These are phyloP conservation scores for Euphorbia tirucalli DNA, from an alignment of 345 rosid genomes.

Conservation along the genomic window DNA sequence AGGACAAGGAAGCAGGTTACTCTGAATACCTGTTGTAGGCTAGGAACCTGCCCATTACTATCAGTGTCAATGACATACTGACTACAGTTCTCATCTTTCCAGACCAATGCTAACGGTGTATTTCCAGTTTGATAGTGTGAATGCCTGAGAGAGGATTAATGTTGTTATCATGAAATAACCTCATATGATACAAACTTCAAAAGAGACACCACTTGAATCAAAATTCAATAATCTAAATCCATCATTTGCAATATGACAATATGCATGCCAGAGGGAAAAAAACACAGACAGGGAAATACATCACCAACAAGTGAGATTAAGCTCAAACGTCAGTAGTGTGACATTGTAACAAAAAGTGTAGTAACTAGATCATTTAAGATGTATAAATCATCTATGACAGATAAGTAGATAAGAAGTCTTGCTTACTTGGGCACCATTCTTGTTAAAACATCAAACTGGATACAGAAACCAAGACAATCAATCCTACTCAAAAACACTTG, in stretches of 20 bases:
- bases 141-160: slow-evolving; percentile 48
- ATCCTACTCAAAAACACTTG: not conserved
- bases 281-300: not conserved
- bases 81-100: slow-evolving; percentile 94
- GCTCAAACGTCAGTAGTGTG: not conserved
- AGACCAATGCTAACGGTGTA: slow-evolving; percentile 88
- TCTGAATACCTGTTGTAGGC: slow-evolving; percentile 65
- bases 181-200: not conserved
- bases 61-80: slow-evolving; percentile 96
- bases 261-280: not conserved
- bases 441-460: not conserved
- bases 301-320: not conserved
- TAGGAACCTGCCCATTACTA: slow-evolving; percentile 69
- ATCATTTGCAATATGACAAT: not conserved
- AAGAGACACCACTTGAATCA: not conserved
- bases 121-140: slow-evolving; percentile 89
- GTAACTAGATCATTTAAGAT: not conserved
- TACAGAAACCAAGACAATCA: not conserved
- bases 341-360: not conserved
- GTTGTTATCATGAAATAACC: slow-evolving; percentile 2
- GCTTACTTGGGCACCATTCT: not conserved
- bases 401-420: not conserved
- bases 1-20: slow-evolving; percentile 4
- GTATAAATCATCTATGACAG: not conserved
- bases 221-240: not conserved